Percentiles rank a stretch among this genome's conserved stretches.
Evolutionary conservation across 805 yeast species (phyloP).

Genomic region (Wickerhamomyces subpelliculosus): DNA sequence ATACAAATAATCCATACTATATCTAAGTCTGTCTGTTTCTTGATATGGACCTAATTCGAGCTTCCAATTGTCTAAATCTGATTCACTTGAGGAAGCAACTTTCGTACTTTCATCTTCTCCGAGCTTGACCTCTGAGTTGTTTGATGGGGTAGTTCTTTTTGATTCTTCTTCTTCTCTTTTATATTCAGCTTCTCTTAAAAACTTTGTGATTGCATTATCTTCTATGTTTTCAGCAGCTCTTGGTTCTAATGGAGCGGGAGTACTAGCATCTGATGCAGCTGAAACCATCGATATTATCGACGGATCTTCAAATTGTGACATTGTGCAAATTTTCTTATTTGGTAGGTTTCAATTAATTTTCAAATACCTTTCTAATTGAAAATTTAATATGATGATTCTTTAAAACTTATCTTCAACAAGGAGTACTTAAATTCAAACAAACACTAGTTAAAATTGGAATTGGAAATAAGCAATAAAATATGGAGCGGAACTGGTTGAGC

Average conservation of each 20-base stretch:
- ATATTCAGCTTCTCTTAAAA: constrained; percentile 18
- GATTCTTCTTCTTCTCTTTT: constrained; percentile 18
- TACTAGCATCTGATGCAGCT: neutral
- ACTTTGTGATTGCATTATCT: constrained; percentile 19
- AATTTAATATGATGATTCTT: too few relatives aligned
- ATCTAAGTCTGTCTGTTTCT: constrained; percentile 3
- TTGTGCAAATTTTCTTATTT: neutral
- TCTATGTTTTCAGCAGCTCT: too few relatives aligned
- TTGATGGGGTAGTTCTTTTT: constrained; percentile 1
- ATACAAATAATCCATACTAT: constrained; percentile 4
- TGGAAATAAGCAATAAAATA: too few relatives aligned
- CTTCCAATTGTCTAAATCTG: neutral
- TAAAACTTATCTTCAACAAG: too few relatives aligned
- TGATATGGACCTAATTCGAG: neutral
- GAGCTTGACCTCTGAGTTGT: constrained; percentile 2
- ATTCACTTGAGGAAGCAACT: neutral
- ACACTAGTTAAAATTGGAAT: too few relatives aligned
- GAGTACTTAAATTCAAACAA: too few relatives aligned
- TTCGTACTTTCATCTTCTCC: constrained; percentile 1
- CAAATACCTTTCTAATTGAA: too few relatives aligned
- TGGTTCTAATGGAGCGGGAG: too few relatives aligned
- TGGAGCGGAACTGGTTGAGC: too few relatives aligned
- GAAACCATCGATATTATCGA: constrained; percentile 12
- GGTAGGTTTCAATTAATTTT: neutral
- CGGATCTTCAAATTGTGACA: constrained; percentile 15